These are phyloP conservation scores for Xylaria telfairii DNA, from an alignment of 495 filamentous ascomycete genomes.

Conservation along the genomic window DNA sequence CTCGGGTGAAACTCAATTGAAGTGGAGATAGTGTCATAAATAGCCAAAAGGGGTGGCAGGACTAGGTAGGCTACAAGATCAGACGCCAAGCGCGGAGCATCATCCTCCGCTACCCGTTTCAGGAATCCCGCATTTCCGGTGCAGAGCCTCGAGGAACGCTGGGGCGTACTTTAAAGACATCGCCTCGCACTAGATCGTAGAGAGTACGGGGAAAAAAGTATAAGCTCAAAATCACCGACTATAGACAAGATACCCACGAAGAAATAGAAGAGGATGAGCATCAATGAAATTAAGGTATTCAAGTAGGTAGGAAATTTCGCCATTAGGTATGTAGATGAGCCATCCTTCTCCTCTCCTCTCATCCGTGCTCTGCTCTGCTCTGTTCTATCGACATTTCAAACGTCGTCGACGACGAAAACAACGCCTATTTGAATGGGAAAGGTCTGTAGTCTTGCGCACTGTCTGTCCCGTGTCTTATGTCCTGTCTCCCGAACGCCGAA, in stretches of 20 bases:
- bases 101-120: constrained; percentile 16
- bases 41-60: too few relatives aligned
- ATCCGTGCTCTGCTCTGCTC: neutral
- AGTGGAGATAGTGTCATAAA: too few relatives aligned
- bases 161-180: neutral
- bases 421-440: constrained; percentile 4
- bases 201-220: too few relatives aligned
- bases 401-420: neutral
- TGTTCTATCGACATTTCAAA: constrained; percentile 16
- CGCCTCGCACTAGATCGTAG: too few relatives aligned
- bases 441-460: neutral
- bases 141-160: constrained; percentile 10
- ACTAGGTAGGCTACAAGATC: too few relatives aligned
- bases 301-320: constrained; percentile 12
- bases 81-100: constrained; percentile 4
- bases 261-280: neutral
- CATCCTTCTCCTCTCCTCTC: neutral
- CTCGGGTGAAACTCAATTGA: too few relatives aligned
- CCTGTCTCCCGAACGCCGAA: constrained; percentile 27
- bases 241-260: neutral
- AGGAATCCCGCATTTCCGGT: neutral
- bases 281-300: neutral
- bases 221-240: neutral
- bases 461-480: neutral
- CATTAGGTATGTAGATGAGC: constrained; percentile 13